Evolutionary conservation across 768 basidiomycete species (phyloP).

Genomic region (Agrocybe pediades): DNA sequence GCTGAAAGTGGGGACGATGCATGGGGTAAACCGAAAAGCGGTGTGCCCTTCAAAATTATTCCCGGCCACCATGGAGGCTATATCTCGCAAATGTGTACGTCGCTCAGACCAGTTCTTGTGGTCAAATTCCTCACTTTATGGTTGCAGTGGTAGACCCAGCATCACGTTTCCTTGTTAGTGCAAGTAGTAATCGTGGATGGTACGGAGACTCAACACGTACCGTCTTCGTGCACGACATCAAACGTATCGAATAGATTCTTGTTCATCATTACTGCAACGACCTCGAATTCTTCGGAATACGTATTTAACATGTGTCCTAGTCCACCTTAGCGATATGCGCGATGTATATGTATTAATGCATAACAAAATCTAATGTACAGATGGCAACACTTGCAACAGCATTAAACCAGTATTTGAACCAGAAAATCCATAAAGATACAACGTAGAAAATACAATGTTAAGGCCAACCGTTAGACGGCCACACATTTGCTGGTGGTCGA

Average conservation of each 20-base stretch:
- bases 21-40: slow-evolving; percentile 60
- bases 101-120: neutral
- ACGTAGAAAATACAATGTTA: neutral
- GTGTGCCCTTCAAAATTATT: slow-evolving; percentile 91
- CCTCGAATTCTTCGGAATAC: neutral
- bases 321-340: too few relatives aligned
- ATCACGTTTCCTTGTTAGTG: slow-evolving; percentile 83
- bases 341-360: neutral
- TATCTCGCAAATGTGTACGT: slow-evolving; percentile 90
- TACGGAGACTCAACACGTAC: slow-evolving; percentile 89
- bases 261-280: neutral
- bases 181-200: slow-evolving; percentile 94
- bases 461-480: slow-evolving; percentile 17
- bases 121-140: slow-evolving; percentile 13
- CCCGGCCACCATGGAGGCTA: slow-evolving; percentile 95
- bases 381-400: slow-evolving; percentile 5
- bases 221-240: slow-evolving; percentile 90
- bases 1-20: slow-evolving; percentile 76
- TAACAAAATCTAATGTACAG: slow-evolving; percentile 9
- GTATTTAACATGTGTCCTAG: neutral
- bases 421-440: slow-evolving; percentile 11
- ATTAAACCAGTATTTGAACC: neutral
- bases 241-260: slow-evolving; percentile 32
- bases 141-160: slow-evolving; percentile 83
- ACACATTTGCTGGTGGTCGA: slow-evolving; percentile 45